Evolutionary conservation across 225 moss, liverwort and hornwort species (phyloP), one percentile per base, ranked within the genome.

Genomic region (Pseudoscleropodium purum): DNA sequence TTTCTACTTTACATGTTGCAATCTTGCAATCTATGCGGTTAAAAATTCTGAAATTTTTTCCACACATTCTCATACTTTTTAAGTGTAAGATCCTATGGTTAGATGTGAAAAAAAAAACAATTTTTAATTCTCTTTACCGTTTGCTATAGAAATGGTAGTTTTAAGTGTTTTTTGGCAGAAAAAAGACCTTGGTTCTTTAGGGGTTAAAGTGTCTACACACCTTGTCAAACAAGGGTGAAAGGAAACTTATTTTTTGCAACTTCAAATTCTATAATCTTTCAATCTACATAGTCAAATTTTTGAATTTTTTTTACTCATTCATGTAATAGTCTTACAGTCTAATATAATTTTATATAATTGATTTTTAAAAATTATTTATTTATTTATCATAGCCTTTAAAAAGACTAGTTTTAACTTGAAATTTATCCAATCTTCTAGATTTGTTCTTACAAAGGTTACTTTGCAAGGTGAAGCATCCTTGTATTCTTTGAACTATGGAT

Each of bases 381-480:
- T 41, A 41, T 27, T 15, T 15, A 4, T 27, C 16, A 10, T 26
- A 43, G 7, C 73, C 16, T 7, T 70, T 27, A 10, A 29, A 29
- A 27, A 74, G 10, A 74, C 0, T 18, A 0, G 0, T 17, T 10
- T 27, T 10, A 1, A 29, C 6, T 73, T 21, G 1, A 73, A 17
- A 27, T 2, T 24, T 43, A 27, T 0, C 1, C 1, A 0, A 1
- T 29, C 6, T 2, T 27, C 27, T 27, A 27, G 2, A 2, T 27
- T 73, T 43, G 3, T 27, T 17, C 5, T 73, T 29, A 43, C 3
- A 2, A 73, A 29, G 9, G 9, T 18, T 18, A 74, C 10, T 45
- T 74, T 43, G 29, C 4, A 45, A 74, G 29, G 17, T 45, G 10
- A 74, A 29, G 45, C 2, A 0, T 30, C 6, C 0, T 45, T 45